A percentile compares a stretch with the other conserved stretches of the same genome.
These are phyloP conservation scores for Starmerella cellae DNA, from an alignment of 805 yeast genomes.

Conservation along the genomic window DNA sequence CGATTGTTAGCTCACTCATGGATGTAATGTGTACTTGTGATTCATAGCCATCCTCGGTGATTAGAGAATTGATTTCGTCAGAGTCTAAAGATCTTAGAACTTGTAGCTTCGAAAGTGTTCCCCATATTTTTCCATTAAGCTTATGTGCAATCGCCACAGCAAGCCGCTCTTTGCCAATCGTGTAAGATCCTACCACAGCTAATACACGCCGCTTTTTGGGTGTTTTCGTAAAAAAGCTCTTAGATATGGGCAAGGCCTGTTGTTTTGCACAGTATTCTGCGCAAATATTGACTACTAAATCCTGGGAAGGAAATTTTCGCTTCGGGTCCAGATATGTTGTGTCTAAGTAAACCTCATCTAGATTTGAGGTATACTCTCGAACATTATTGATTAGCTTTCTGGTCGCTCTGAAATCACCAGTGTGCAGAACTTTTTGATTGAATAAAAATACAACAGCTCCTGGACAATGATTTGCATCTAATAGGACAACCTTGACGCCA, in stretches of 20 bases:
- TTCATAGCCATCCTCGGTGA: constrained; percentile 34
- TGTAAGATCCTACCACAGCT: constrained; percentile 71
- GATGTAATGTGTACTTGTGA: constrained; percentile 63
- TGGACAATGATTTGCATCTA: constrained; percentile 94
- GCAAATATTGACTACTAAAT: constrained; percentile 47
- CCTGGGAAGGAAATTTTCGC: constrained; percentile 68
- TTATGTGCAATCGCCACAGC: constrained; percentile 40
- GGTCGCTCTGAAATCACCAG: constrained; percentile 85
- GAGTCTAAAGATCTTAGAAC: constrained; percentile 38
- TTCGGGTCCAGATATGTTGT: constrained; percentile 76
- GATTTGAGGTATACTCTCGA: constrained; percentile 11
- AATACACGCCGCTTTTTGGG: constrained; percentile 31
- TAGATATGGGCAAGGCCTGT: constrained; percentile 23
- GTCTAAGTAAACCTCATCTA: constrained; percentile 55
- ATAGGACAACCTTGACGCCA: constrained; percentile 40
- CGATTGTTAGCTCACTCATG: constrained; percentile 39
- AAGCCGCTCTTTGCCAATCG: constrained; percentile 82
- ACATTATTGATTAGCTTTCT: constrained; percentile 32
- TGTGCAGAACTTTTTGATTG: constrained; percentile 48
- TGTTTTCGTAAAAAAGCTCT: constrained; percentile 17
- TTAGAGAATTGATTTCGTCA: constrained; percentile 28
- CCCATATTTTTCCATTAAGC: constrained; percentile 29
- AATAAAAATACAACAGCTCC: constrained; percentile 78
- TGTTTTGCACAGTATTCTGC: constrained; percentile 39
- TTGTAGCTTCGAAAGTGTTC: constrained; percentile 36